Evolutionary conservation across 208 protist genomes (phyloP).

Genomic region (Wallacemonas sp.): DNA sequence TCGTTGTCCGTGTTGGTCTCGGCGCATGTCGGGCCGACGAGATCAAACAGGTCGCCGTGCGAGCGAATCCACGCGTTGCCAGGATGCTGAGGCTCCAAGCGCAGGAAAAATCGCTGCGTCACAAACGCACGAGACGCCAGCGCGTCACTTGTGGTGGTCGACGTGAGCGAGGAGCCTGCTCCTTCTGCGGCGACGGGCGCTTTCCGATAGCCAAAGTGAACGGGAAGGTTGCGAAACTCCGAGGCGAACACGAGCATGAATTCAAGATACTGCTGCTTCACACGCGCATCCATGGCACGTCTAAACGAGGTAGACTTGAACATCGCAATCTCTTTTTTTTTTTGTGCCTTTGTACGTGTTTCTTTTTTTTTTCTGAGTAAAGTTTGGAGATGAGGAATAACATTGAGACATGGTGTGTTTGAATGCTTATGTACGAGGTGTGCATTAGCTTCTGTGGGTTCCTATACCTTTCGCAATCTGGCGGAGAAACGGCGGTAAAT

Average conservation of each 20-base stretch:
- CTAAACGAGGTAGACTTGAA: not conserved
- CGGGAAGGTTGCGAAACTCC: conserved; percentile 25
- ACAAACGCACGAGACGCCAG: not conserved
- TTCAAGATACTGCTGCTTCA: conserved; percentile 68
- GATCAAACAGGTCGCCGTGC: conserved; percentile 3
- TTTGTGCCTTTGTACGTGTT: not conserved
- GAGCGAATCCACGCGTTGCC: not conserved
- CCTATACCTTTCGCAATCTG: too few relatives aligned
- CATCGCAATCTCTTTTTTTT: not conserved
- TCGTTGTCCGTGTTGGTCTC: not conserved
- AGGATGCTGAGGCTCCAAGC: conserved; percentile 2
- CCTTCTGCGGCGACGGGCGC: too few relatives aligned
- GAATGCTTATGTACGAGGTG: too few relatives aligned
- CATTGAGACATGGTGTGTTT: too few relatives aligned
- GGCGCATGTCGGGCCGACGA: not conserved
- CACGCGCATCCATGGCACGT: conserved; percentile 35
- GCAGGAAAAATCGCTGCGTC: conserved; percentile 1
- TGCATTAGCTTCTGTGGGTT: too few relatives aligned
- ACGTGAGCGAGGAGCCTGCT: too few relatives aligned
- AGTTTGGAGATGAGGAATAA: too few relatives aligned
- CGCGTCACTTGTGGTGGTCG: conserved; percentile 17
- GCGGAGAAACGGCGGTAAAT: too few relatives aligned
- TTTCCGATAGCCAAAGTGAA: conserved; percentile 2
- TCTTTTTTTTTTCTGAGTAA: conserved; percentile 1
- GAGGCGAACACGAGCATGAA: conserved; percentile 64